Evolutionary conservation across 2,329 filamentous ascomycete genomes (phyloP).

Genomic region (Pestalotiopsis sp.): DNA sequence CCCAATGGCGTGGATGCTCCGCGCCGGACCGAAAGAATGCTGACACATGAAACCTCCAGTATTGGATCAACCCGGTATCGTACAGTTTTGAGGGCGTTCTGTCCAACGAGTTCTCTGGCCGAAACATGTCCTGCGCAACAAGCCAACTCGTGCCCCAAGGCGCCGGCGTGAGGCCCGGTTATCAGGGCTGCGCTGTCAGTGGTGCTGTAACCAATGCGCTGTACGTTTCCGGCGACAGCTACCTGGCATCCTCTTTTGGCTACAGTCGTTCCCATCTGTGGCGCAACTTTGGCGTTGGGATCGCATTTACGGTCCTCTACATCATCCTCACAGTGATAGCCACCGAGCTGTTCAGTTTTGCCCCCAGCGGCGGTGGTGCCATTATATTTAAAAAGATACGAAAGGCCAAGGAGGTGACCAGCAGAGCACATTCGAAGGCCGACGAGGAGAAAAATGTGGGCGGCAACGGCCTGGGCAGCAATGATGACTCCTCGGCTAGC

Average conservation of each 20-base stretch:
- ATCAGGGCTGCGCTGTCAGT: conserved; percentile 57
- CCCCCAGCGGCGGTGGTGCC: conserved; percentile 63
- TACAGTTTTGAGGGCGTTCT: conserved; percentile 66
- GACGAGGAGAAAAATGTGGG: conserved; percentile 60
- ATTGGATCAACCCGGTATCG: conserved; percentile 63
- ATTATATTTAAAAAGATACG: conserved; percentile 71
- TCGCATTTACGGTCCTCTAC: conserved; percentile 75
- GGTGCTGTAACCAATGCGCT: conserved; percentile 49
- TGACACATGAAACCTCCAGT: conserved; percentile 19
- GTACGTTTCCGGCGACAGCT: conserved; percentile 54
- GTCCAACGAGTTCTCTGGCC: conserved; percentile 53
- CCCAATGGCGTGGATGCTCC: neutral
- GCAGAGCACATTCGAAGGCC: conserved; percentile 38
- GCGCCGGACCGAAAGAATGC: neutral
- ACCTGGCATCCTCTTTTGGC: conserved; percentile 50
- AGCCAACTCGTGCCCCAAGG: conserved; percentile 47
- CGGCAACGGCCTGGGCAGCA: conserved; percentile 21
- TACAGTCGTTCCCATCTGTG: conserved; percentile 62
- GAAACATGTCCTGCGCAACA: conserved; percentile 48
- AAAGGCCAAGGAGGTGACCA: conserved; percentile 54
- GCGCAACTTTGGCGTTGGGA: conserved; percentile 77
- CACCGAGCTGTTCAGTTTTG: conserved; percentile 67
- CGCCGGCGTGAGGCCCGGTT: conserved; percentile 35
- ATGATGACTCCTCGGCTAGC: conserved; percentile 23
- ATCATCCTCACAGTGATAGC: conserved; percentile 70